Percentiles rank a stretch among this genome's conserved stretches.
phyloP scores from a whole-genome alignment of 2,329 filamentous ascomycete genomes.

The Penicillium sp. region DNA sequence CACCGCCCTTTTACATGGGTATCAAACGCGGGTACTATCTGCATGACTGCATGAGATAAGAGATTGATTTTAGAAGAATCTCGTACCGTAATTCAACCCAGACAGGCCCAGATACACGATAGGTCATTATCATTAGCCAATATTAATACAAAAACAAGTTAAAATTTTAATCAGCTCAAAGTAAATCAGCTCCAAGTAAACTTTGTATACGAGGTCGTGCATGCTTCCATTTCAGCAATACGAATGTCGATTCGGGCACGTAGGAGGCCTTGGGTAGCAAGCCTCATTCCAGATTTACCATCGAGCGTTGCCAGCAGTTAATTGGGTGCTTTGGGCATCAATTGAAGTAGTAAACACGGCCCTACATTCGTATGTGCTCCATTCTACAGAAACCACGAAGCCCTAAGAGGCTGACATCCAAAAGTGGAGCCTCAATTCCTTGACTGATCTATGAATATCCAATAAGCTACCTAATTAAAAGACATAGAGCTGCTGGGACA shows the following conservation, averaged over 20 bases:
- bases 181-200: neutral
- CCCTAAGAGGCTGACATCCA: neutral
- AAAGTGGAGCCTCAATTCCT: neutral
- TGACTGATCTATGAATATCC: neutral
- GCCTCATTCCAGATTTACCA: neutral
- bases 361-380: neutral
- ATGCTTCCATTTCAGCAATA: neutral
- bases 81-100: neutral
- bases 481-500: neutral
- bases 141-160: neutral
- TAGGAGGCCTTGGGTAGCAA: neutral
- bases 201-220: neutral
- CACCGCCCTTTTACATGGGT: slow-evolving; percentile 14
- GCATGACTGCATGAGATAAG: slow-evolving; percentile 16
- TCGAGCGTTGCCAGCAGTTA: neutral
- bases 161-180: neutral
- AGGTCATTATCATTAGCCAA: neutral
- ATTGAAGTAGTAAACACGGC: neutral
- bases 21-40: slow-evolving; percentile 21
- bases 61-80: neutral
- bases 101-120: neutral
- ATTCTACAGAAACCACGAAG: neutral
- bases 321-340: neutral
- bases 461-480: no score
- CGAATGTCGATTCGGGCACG: neutral